These are phyloP conservation scores for Sanghuangporus weigelae DNA, from an alignment of 1,284 basidiomycete genomes.

Conservation along the genomic window DNA sequence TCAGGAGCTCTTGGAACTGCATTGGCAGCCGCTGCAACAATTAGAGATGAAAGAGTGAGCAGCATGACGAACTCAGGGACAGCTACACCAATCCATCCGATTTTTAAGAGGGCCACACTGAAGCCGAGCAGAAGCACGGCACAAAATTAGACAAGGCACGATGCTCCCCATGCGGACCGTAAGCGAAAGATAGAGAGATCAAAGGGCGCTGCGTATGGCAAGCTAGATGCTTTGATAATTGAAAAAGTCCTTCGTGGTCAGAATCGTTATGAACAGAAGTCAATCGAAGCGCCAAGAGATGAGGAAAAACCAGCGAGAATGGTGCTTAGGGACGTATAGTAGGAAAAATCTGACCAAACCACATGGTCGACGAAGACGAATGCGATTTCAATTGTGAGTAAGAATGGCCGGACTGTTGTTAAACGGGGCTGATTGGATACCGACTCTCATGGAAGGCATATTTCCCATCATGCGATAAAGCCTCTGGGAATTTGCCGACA, in stretches of 20 bases:
- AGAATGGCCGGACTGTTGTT: not conserved
- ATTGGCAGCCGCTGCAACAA: not conserved
- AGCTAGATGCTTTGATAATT: not conserved
- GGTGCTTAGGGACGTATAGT: not conserved
- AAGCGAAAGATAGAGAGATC: not conserved
- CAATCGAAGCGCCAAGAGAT: not conserved
- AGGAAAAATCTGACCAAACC: not conserved
- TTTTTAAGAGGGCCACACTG: conserved; percentile 3
- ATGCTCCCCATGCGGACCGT: not conserved
- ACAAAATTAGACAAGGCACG: conserved; percentile 11
- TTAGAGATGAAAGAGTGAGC: not conserved
- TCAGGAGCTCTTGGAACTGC: conserved; percentile 26
- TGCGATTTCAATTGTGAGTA: not conserved
- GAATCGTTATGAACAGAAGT: not conserved
- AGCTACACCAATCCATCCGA: not conserved
- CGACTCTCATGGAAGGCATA: not conserved
- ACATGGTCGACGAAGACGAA: conserved; percentile 11
- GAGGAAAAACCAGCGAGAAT: not conserved
- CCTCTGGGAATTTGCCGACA: not conserved
- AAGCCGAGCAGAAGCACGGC: not conserved
- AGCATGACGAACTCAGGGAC: not conserved
- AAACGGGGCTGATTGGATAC: not conserved
- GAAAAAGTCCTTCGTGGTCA: not conserved
- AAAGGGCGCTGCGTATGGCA: not conserved
- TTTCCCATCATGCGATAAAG: not conserved